Percentiles rank a stretch among this genome's conserved stretches.
These are phyloP conservation scores for Acacia melanoxylon DNA, from an alignment of 306 rosid species.

Conservation along the genomic window DNA sequence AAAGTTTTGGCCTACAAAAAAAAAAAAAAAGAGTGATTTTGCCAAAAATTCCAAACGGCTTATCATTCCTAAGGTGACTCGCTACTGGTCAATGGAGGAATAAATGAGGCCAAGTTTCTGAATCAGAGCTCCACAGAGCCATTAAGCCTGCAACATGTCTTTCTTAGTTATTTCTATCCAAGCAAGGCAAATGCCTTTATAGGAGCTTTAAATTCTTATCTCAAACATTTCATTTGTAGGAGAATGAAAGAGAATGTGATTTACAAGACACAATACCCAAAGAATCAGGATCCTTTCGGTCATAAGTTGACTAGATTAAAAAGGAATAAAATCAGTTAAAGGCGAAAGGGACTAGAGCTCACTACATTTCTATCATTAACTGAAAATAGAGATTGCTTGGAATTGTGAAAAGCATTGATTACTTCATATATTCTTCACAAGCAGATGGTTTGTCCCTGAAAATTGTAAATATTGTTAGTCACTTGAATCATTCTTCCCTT, in stretches of 20 bases:
- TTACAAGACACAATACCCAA: not conserved
- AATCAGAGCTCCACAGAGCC: not conserved
- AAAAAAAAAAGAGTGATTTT: too few species aligned
- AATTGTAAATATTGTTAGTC: not conserved
- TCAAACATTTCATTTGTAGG: not conserved
- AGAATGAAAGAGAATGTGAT: not conserved
- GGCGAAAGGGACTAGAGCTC: not conserved
- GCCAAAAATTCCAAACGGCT: not conserved
- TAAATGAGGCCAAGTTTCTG: not conserved
- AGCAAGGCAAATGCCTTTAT: not conserved
- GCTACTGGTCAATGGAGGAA: not conserved
- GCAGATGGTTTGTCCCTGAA: not conserved
- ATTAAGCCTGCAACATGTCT: not conserved
- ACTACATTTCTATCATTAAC: not conserved
- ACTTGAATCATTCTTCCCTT: constrained; percentile 14
- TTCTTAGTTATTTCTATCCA: not conserved
- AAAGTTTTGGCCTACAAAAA: not conserved
- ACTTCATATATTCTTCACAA: not conserved
- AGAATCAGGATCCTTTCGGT: not conserved
- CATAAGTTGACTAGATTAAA: not conserved
- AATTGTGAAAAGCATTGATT: not conserved
- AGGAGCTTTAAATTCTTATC: not conserved
- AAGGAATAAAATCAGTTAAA: not conserved
- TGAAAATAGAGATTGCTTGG: not conserved
- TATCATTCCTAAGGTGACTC: not conserved